These are phyloP conservation scores for Gremmenia infestans DNA, from an alignment of 2,329 filamentous ascomycete genomes.

Conservation along the genomic window DNA sequence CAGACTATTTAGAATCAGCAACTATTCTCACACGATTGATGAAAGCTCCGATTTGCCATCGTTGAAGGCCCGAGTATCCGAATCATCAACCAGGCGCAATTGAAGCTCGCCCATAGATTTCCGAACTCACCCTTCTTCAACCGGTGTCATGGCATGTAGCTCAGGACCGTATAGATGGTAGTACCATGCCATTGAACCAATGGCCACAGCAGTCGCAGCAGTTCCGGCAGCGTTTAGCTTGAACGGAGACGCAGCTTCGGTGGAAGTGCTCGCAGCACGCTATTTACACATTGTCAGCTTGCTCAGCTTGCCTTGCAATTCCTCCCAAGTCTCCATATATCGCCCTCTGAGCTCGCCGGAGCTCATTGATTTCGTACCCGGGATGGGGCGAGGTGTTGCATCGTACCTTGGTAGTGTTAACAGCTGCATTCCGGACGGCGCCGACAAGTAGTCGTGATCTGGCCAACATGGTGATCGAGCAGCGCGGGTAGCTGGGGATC, in stretches of 20 bases:
- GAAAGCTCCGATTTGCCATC: background rate
- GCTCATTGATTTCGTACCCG: background rate
- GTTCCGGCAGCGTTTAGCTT: constrained; percentile 81
- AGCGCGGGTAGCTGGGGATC: constrained; percentile 29
- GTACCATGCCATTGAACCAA: constrained; percentile 93
- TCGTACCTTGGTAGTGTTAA: constrained; percentile 71
- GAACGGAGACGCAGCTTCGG: constrained; percentile 68
- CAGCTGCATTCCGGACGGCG: constrained; percentile 68
- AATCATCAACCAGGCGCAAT: constrained; percentile 13
- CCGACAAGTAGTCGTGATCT: constrained; percentile 84
- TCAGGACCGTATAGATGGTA: constrained; percentile 91
- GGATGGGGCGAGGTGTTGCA: constrained; percentile 29
- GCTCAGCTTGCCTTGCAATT: background rate
- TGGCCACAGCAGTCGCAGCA: constrained; percentile 79
- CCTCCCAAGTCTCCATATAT: background rate
- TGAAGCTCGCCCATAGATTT: constrained; percentile 3
- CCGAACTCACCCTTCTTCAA: constrained; percentile 90
- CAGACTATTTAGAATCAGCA: constrained; percentile 55
- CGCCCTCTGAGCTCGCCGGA: constrained; percentile 19
- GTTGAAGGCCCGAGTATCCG: constrained; percentile 11
- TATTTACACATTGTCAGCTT: constrained; percentile 40
- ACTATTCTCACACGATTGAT: background rate
- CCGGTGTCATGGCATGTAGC: constrained; percentile 83
- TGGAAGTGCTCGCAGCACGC: constrained; percentile 61
- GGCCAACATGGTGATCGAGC: constrained; percentile 74